Conservation (phyloP, 2,329 filamentous ascomycete species). For the Diaporthe sp. region DNA sequence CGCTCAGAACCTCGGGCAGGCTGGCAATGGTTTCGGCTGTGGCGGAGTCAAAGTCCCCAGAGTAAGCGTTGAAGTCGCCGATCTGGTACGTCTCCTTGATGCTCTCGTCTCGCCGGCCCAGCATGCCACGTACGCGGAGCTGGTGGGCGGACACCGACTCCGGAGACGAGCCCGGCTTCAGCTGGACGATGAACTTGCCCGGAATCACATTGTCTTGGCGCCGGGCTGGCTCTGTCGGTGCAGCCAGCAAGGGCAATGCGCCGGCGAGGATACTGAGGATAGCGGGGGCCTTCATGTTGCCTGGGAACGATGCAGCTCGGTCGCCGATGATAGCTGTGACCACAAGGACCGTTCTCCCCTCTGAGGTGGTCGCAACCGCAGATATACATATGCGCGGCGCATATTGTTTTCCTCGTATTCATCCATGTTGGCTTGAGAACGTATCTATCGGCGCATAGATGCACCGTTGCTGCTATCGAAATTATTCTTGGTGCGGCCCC, state of each 20-base stretch:
- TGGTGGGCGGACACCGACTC: slow-evolving; percentile 1
- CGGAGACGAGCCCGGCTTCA: background rate
- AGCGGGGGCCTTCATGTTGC: background rate
- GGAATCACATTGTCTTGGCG: background rate
- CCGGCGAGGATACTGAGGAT: background rate
- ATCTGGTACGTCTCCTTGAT: slow-evolving; percentile 20
- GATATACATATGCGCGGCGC: background rate
- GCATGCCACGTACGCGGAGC: slow-evolving; percentile 1
- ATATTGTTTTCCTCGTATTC: background rate
- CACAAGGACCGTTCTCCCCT: background rate
- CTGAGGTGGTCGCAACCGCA: background rate
- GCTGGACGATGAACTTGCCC: slow-evolving; percentile 11
- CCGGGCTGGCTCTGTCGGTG: background rate
- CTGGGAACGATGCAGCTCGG: background rate
- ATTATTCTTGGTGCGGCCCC: background rate
- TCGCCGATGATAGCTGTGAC: background rate
- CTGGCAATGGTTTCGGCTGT: background rate
- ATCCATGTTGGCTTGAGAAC: background rate
- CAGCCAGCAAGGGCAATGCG: slow-evolving; percentile 15
- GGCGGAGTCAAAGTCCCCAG: background rate
- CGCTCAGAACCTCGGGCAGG: background rate
- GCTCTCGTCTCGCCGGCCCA: slow-evolving; percentile 2
- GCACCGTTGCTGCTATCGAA: background rate
- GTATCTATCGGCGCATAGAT: background rate
- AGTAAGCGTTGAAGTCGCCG: slow-evolving; percentile 15